Base-by-base conservation (phyloP, 345 rosid species). In the Angophora floribunda region DNA sequence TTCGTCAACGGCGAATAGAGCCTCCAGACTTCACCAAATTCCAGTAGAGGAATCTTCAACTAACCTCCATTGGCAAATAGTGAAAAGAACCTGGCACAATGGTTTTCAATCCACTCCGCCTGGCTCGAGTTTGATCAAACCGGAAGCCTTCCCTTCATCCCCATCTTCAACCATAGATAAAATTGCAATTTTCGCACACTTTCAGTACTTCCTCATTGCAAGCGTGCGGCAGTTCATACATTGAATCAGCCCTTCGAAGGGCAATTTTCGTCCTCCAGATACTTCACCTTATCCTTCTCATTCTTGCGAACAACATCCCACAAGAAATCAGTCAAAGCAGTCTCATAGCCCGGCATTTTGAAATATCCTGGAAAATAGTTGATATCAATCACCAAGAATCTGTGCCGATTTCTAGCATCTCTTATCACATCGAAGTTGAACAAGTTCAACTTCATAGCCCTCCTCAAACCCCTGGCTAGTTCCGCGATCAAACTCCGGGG, bases 281-380 rank as follows among this genome's bases (percentile, higher is more conserved):
- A 85, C 55, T 86, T 85, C 87, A 45, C 88, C 52, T 85, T 41
- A 19, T 55, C 67, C 52, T 51, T 78, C 65, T 79, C 90, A 45
- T 86, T 89, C 88, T 86, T 88, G 55, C 75, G 51, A n/a, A 91
- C 88, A 12, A 95, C 84, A 78, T 92, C 93, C 75, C 89, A 91
- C 57, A 95, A 93, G 93, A 95, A 95, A 88, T 91, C 93, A 11
- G 92, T 90, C 91, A 94, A 90, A 53, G 91, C 91, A 6, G 90
- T 87, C 92, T 94, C 97, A 87, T 93, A 94, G 65, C 90, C 88
- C 0, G 95, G 95, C 94, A 94, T 90, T 91, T 95, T 95, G 3
- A 96, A 93, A 78, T 93, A 95, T 52, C 95, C 96, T 53, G 97
- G 95, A 75, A 95, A 94, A 88, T 94, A 94, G 88, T 95, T 95